phyloP scores from a whole-genome alignment of 2,329 filamentous ascomycete species.

The Monilinia fructicola region DNA sequence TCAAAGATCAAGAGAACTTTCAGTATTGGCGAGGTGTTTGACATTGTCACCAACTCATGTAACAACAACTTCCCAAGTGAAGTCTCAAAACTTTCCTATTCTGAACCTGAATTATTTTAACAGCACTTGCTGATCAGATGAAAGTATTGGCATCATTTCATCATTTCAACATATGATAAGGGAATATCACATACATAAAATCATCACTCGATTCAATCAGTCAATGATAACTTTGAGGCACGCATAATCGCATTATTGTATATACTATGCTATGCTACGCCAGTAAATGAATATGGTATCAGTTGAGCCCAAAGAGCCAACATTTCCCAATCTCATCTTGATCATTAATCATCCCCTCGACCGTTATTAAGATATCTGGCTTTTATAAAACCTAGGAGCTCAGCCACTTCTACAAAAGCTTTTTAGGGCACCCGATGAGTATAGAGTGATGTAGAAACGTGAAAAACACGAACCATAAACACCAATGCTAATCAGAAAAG shows the following conservation, averaged over 20 bases:
- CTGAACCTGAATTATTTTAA: no score
- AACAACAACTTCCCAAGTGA: no score
- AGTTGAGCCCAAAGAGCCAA: background rate
- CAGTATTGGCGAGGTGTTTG: no score
- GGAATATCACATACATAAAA: no score
- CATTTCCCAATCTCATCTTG: background rate
- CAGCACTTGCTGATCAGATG: background rate
- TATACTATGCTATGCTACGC: slow-evolving; percentile 15
- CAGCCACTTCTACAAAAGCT: background rate
- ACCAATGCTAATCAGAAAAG: slow-evolving; percentile 40
- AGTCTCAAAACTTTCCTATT: no score
- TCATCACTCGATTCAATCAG: no score
- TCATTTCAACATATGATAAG: no score
- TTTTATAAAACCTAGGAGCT: slow-evolving; percentile 16
- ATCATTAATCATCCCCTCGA: slow-evolving; percentile 19
- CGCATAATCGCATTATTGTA: slow-evolving; percentile 13
- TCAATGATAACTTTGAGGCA: background rate
- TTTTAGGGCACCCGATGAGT: background rate
- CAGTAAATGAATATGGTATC: slow-evolving; percentile 1
- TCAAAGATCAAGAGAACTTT: no score
- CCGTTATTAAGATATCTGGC: slow-evolving; percentile 21
- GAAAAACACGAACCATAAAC: slow-evolving; percentile 36
- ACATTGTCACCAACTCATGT: no score
- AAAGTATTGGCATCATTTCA: background rate
- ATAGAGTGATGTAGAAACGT: slow-evolving; percentile 29